These are phyloP conservation scores for Aspergillus novoparasiticus DNA, from an alignment of 2,329 filamentous ascomycete genomes.

Conservation along the genomic window DNA sequence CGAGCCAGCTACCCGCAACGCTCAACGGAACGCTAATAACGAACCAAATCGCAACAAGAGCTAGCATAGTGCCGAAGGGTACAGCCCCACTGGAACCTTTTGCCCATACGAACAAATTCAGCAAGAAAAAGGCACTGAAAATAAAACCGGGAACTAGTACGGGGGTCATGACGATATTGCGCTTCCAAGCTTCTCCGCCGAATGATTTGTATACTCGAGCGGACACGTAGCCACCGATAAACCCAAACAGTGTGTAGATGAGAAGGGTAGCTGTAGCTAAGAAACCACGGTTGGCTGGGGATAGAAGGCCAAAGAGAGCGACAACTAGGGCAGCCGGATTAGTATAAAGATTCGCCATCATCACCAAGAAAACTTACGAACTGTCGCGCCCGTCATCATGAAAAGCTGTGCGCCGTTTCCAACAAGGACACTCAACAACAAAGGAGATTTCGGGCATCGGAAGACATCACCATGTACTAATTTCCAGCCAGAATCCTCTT, in stretches of 20 bases:
- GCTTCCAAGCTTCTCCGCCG: conserved; percentile 89
- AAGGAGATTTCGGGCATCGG: conserved; percentile 77
- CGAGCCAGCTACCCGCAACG: conserved; percentile 87
- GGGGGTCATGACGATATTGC: conserved; percentile 87
- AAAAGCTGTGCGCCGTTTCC: conserved; percentile 96
- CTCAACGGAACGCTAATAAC: conserved; percentile 92
- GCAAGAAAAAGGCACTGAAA: conserved; percentile 85
- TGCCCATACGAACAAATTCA: conserved; percentile 96
- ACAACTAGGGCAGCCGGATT: conserved; percentile 57
- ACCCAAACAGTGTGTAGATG: conserved; percentile 89
- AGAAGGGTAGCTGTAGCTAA: conserved; percentile 91
- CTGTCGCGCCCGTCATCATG: conserved; percentile 94
- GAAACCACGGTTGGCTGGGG: conserved; percentile 91
- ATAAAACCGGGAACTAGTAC: conserved; percentile 82
- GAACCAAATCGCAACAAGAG: conserved; percentile 94
- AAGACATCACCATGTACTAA: conserved; percentile 97
- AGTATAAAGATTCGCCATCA: conserved; percentile 6
- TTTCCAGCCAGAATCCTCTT: conserved; percentile 99
- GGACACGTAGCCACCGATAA: conserved; percentile 87
- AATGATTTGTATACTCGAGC: conserved; percentile 93
- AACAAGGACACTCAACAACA: conserved; percentile 83
- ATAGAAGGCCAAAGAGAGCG: conserved; percentile 90
- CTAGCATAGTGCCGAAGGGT: conserved; percentile 94
- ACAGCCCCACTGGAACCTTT: conserved; percentile 91
- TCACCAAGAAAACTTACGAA: conserved; percentile 51